These are phyloP conservation scores for Alternaria arborescens DNA, from an alignment of 2,329 filamentous ascomycete genomes.

Conservation along the genomic window DNA sequence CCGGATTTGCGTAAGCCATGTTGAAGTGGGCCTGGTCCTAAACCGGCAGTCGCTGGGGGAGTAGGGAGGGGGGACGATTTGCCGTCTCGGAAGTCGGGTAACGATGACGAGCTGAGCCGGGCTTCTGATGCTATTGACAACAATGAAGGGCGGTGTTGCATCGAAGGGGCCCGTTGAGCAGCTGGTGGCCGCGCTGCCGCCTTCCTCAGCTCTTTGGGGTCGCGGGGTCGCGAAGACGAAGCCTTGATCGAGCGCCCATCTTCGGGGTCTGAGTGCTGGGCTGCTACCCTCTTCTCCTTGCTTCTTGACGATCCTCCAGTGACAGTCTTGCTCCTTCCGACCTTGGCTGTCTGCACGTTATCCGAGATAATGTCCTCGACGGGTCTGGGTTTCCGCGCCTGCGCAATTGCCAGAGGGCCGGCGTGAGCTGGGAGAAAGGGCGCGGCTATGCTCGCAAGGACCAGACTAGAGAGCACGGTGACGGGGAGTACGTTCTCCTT, in stretches of 20 bases:
- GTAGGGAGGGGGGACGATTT: constrained; percentile 50
- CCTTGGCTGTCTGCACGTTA: constrained; percentile 63
- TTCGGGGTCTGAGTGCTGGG: constrained; percentile 50
- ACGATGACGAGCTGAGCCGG: constrained; percentile 72
- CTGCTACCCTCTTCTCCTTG: constrained; percentile 53
- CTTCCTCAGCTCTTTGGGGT: constrained; percentile 40
- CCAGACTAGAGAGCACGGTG: constrained; percentile 80
- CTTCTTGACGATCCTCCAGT: constrained; percentile 55
- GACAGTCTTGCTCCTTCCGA: constrained; percentile 75
- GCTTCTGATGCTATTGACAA: constrained; percentile 67
- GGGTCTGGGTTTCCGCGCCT: constrained; percentile 77
- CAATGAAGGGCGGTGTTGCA: constrained; percentile 56
- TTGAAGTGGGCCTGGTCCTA: constrained; percentile 45
- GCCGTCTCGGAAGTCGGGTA: constrained; percentile 68
- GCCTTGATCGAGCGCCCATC: constrained; percentile 49
- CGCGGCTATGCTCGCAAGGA: constrained; percentile 77
- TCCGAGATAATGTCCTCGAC: constrained; percentile 70
- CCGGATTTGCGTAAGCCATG: constrained; percentile 61
- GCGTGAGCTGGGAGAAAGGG: constrained; percentile 80
- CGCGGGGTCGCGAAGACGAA: constrained; percentile 43
- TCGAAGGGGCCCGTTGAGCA: constrained; percentile 35
- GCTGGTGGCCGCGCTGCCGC: constrained; percentile 37
- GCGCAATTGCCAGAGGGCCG: constrained; percentile 81
- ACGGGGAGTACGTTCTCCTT: constrained; percentile 83
- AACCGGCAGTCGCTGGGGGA: constrained; percentile 53